A percentile compares a stretch with the other conserved stretches of the same genome.
Conservation (phyloP, 73 alveolate genomes). For the Symbiodinium pilosum region DNA sequence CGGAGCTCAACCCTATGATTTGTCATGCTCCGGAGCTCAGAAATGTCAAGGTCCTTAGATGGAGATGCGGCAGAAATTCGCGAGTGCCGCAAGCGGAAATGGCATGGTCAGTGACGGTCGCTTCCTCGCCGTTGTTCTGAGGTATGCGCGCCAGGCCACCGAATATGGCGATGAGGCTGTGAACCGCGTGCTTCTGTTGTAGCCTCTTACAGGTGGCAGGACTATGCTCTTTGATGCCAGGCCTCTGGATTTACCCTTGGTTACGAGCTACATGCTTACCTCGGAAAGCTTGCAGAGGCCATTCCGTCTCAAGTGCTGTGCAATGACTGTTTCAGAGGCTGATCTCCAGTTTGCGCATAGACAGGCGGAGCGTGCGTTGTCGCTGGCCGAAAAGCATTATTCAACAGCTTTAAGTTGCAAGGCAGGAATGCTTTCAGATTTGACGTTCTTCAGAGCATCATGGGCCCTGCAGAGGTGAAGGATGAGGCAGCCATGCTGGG, state of each 20-base stretch:
- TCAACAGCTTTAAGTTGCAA: conserved; percentile 68
- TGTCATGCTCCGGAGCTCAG: neutral
- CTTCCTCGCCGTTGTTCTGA: neutral
- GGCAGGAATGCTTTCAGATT: neutral
- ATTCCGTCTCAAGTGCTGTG: neutral
- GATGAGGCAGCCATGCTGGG: conserved; percentile 86
- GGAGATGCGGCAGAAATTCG: conserved; percentile 94
- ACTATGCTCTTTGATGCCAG: neutral
- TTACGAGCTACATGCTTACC: conserved; percentile 66
- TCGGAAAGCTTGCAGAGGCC: conserved; percentile 81
- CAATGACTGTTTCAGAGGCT: too few species aligned
- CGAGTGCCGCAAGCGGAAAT: conserved; percentile 16
- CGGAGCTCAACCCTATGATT: neutral
- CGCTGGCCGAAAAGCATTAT: conserved; percentile 61
- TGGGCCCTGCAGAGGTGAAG: conserved; percentile 6
- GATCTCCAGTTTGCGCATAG: too few species aligned
- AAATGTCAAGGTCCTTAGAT: conserved; percentile 28
- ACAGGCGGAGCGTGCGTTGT: conserved; percentile 52
- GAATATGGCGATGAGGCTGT: conserved; percentile 89
- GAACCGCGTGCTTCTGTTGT: too few species aligned
- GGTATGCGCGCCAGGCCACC: conserved; percentile 85
- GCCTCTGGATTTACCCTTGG: conserved; percentile 81
- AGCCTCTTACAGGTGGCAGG: too few species aligned
- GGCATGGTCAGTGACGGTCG: neutral
- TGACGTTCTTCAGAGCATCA: neutral